Conservation (phyloP, 257 asterid species). For the Osmanthus fragrans region DNA sequence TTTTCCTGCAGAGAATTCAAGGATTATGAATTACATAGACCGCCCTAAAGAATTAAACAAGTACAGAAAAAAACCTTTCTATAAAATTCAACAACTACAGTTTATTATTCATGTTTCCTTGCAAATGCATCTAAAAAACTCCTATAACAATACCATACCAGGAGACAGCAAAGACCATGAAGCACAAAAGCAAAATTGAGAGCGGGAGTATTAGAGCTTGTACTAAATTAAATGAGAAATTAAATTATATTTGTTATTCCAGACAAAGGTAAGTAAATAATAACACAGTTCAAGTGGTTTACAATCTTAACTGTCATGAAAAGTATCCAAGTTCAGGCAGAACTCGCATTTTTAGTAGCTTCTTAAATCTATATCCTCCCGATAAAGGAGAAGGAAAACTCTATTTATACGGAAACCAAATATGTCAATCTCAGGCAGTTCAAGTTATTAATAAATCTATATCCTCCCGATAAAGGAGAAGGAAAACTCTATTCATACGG, state of each 20-base stretch:
- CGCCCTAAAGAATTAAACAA: neutral
- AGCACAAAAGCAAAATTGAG: neutral
- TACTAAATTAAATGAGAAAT: neutral
- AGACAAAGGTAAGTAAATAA: neutral
- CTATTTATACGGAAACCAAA: neutral
- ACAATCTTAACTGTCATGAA: neutral
- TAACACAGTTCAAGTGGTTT: neutral
- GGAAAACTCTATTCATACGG: neutral
- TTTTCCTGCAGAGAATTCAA: conserved; percentile 42
- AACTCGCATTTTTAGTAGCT: neutral
- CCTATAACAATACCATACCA: neutral
- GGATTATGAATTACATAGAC: neutral
- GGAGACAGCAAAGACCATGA: neutral
- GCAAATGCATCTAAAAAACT: neutral
- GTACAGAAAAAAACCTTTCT: neutral
- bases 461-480: neutral
- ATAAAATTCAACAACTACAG: neutral
- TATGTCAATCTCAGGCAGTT: neutral
- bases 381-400: neutral
- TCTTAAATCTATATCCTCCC: neutral
- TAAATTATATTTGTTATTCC: neutral
- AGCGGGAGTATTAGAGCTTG: neutral
- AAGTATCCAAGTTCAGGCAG: neutral
- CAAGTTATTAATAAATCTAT: too few species aligned
- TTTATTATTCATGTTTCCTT: neutral